Conservation (phyloP, 2,329 filamentous ascomycete species). For the Colletotrichum tamarilloi region DNA sequence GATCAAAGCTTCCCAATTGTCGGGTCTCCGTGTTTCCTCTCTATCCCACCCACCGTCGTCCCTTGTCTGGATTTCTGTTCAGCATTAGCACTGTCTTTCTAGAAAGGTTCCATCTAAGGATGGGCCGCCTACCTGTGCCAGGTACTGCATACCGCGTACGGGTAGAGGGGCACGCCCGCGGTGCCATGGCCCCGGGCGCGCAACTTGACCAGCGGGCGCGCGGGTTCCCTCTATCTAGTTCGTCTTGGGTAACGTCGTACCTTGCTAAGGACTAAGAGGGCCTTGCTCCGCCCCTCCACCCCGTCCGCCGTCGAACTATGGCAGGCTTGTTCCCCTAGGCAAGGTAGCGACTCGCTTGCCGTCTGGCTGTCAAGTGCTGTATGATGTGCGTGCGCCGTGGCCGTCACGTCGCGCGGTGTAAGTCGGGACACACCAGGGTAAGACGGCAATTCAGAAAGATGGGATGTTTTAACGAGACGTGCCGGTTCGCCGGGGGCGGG, state of each 20-base stretch:
- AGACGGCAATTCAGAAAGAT: not conserved
- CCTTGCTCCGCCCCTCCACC: conserved; percentile 12
- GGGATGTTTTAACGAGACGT: not conserved
- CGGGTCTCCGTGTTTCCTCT: conserved; percentile 20
- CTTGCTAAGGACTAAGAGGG: not conserved
- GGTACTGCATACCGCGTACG: too few relatives aligned
- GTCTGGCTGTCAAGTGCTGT: not conserved
- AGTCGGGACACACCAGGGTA: not conserved
- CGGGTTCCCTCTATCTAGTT: not conserved
- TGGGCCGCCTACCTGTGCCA: too few relatives aligned
- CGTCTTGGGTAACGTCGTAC: not conserved
- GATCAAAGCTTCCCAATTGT: conserved; percentile 30
- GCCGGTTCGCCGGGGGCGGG: not conserved
- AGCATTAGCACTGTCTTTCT: conserved; percentile 1
- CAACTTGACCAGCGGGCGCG: not conserved
- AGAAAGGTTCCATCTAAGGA: conserved; percentile 18
- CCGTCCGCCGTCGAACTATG: conserved; percentile 7
- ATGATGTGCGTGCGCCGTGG: not conserved
- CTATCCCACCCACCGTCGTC: not conserved
- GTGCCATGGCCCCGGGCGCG: not conserved
- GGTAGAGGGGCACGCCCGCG: not conserved
- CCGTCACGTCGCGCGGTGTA: not conserved
- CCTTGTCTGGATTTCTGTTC: not conserved
- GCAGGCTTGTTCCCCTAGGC: not conserved
- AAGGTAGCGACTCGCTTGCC: not conserved